These are phyloP conservation scores for Coniochaeta sp. DNA, from an alignment of 2,329 filamentous ascomycete genomes.

Conservation along the genomic window DNA sequence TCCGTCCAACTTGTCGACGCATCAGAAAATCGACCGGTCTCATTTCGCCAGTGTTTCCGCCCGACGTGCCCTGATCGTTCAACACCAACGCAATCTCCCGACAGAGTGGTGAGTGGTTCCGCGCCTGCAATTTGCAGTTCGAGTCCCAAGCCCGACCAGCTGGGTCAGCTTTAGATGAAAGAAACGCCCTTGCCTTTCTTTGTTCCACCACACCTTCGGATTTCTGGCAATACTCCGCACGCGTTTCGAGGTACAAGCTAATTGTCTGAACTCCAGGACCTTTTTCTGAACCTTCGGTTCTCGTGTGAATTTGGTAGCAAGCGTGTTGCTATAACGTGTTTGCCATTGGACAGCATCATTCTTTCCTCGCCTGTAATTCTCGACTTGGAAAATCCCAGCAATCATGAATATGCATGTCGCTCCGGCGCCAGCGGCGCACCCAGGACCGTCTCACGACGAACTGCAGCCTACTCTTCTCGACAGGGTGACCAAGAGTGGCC, in stretches of 20 bases:
- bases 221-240: neutral
- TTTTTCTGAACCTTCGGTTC: neutral
- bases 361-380: neutral
- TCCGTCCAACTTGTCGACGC: neutral
- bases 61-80: neutral
- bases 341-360: neutral
- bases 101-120: neutral
- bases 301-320: neutral
- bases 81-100: neutral
- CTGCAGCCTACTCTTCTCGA: slow-evolving; percentile 8
- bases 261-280: neutral
- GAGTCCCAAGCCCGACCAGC: neutral
- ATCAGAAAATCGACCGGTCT: neutral
- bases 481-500: slow-evolving; percentile 60
- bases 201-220: neutral
- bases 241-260: neutral
- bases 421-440: neutral
- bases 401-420: slow-evolving; percentile 2
- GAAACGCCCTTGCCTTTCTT: too few species aligned
- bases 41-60: neutral
- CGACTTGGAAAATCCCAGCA: neutral
- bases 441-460: slow-evolving; percentile 9
- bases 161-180: neutral
- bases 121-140: neutral
- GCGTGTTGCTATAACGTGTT: too few species aligned